These are phyloP conservation scores for Vitis hybrid DNA, from an alignment of 177 flowering plant genomes.

Conservation along the genomic window DNA sequence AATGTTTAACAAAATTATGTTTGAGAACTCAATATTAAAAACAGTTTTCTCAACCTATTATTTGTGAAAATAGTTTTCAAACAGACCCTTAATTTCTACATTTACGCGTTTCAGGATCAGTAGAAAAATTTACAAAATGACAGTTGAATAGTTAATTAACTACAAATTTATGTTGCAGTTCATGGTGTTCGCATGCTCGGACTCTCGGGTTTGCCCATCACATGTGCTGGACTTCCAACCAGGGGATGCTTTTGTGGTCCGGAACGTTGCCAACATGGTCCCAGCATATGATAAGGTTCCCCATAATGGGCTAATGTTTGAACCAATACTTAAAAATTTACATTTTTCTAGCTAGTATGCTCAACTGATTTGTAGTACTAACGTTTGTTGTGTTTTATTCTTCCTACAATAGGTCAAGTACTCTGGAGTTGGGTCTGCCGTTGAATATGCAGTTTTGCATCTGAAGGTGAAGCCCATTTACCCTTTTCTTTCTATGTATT, in stretches of 20 bases:
- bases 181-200: slow-evolving; percentile 71
- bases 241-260: slow-evolving; percentile 64
- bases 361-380: neutral
- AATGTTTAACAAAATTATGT: too few relatives aligned
- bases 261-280: slow-evolving; percentile 65
- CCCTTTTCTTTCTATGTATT: neutral
- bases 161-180: slow-evolving; percentile 28
- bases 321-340: neutral
- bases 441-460: slow-evolving; percentile 66
- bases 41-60: neutral
- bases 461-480: slow-evolving; percentile 45
- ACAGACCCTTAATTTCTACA: neutral
- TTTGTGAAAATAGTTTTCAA: neutral
- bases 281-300: slow-evolving; percentile 50
- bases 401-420: slow-evolving; percentile 32
- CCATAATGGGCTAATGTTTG: neutral
- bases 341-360: too few relatives aligned
- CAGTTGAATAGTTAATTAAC: too few relatives aligned
- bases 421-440: slow-evolving; percentile 56
- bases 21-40: neutral
- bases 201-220: slow-evolving; percentile 65
- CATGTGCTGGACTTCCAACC: slow-evolving; percentile 59
- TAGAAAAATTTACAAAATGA: too few relatives aligned
- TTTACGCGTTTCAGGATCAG: too few relatives aligned
- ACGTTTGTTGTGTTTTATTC: neutral